phyloP scores from a whole-genome alignment of 2,329 filamentous ascomycete species.

The Aspergillus caelatus region DNA sequence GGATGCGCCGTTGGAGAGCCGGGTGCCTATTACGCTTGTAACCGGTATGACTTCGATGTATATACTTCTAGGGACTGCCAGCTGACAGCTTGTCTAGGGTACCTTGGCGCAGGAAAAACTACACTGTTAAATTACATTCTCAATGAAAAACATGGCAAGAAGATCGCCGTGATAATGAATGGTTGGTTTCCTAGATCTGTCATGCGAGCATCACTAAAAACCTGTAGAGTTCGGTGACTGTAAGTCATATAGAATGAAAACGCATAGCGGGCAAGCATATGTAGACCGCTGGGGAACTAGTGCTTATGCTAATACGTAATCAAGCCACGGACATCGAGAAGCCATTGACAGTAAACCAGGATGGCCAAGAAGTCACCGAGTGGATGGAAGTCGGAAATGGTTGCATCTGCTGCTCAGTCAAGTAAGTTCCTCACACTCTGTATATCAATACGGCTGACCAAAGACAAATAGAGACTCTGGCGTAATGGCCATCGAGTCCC shows the following conservation, averaged over 20 bases:
- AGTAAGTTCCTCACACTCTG: constrained; percentile 55
- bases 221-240: constrained; percentile 76
- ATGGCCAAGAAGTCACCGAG: constrained; percentile 80
- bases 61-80: constrained; percentile 6
- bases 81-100: constrained; percentile 59
- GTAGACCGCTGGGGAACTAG: not conserved
- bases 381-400: constrained; percentile 97
- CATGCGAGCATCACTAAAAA: constrained; percentile 20
- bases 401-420: constrained; percentile 97
- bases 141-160: constrained; percentile 93
- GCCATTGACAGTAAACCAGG: constrained; percentile 85
- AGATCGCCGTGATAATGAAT: constrained; percentile 96
- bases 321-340: constrained; percentile 94
- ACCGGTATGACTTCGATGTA: constrained; percentile 42
- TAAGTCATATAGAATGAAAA: constrained; percentile 45
- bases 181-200: constrained; percentile 50
- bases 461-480: constrained; percentile 71
- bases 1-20: constrained; percentile 32
- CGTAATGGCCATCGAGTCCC: constrained; percentile 89
- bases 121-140: constrained; percentile 95
- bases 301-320: not conserved
- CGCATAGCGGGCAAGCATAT: not conserved
- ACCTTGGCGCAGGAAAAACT: constrained; percentile 93
- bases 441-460: not conserved
- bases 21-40: constrained; percentile 55